Base-by-base conservation (phyloP, 495 filamentous ascomycete species). In the Parathielavia hyrcaniae region DNA sequence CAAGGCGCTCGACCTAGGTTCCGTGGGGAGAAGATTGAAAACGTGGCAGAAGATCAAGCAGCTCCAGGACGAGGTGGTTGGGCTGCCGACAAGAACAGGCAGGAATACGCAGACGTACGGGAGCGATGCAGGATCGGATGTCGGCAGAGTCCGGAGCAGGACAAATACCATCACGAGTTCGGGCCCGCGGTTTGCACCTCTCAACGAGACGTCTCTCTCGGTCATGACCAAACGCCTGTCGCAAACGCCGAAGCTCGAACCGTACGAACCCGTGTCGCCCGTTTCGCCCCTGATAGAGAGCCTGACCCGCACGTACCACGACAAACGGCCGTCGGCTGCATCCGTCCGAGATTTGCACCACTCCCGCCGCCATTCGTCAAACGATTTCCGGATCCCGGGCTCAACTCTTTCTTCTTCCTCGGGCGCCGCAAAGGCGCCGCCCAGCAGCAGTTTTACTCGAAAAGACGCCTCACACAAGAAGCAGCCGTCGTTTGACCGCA, bases 41-140 rank as follows among this genome's bases (percentile, higher is more conserved):
- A 95, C 87, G n/a, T 99, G 91, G 91, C 87, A 95, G 67, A 92
- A 90, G 67, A 88, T 97, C 64, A 92, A 91, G 69, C 75, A 81
- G 4, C 79, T 97, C 61, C 91, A 97, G 70, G 85, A 96, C 65
- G 87, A 96, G 65, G 84, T 91, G 52, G 80, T 67, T 50, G 79
- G 73, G 6, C 43, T 63, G 35, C 66, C 59, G 0, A 41, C 63
- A 30, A 62, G 68, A 32, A 71, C 72, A 14, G 69, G 76, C 49
- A 70, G 77, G 55, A 77, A 71, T 19, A 80, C 77, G 1, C 71
- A 73, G 50, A 79, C 73, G 13, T 81, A 79, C 62, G 76, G 76
- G 20, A 82, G 79, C 64, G 78, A 83, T 45, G 73, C 72, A 39
- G 78, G 77, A 19, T 81, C 78, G 9, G 79, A 83, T 62, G 72